These are phyloP conservation scores for Xylaria castorea DNA, from an alignment of 495 filamentous ascomycete species.

Conservation along the genomic window DNA sequence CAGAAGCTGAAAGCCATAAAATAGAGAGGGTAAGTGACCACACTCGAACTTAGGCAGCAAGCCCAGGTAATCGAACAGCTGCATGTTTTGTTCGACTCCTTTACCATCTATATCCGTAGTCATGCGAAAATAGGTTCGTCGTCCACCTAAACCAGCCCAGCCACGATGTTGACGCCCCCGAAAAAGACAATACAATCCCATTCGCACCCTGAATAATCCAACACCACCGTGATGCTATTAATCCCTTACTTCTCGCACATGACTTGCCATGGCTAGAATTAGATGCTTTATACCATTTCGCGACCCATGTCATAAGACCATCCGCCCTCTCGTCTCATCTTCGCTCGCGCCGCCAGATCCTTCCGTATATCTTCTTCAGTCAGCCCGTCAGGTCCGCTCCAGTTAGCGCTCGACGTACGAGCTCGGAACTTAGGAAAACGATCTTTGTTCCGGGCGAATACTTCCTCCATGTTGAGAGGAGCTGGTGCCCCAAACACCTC, in stretches of 20 bases:
- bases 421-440: constrained; percentile 83
- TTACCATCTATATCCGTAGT: background rate
- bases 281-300: constrained; percentile 43
- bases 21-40: background rate
- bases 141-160: background rate
- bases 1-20: background rate
- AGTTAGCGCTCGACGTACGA: constrained; percentile 91
- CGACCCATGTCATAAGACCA: constrained; percentile 73
- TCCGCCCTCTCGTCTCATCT: constrained; percentile 80
- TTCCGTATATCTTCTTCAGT: constrained; percentile 86
- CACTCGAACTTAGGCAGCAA: background rate
- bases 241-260: background rate
- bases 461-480: constrained; percentile 90
- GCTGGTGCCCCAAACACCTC: constrained; percentile 87
- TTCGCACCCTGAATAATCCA: constrained; percentile 6
- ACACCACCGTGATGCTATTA: constrained; percentile 21
- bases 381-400: constrained; percentile 83
- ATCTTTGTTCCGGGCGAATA: constrained; percentile 84
- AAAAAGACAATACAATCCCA: constrained; percentile 8
- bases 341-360: constrained; percentile 81
- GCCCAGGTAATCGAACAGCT: background rate
- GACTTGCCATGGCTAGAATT: background rate
- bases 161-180: background rate
- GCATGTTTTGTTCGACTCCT: constrained; percentile 1
- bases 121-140: constrained; percentile 5